Percentiles rank a stretch among this genome's conserved stretches.
Conservation (phyloP, 495 filamentous ascomycete genomes). For the Sabuloglossum arenarium region DNA sequence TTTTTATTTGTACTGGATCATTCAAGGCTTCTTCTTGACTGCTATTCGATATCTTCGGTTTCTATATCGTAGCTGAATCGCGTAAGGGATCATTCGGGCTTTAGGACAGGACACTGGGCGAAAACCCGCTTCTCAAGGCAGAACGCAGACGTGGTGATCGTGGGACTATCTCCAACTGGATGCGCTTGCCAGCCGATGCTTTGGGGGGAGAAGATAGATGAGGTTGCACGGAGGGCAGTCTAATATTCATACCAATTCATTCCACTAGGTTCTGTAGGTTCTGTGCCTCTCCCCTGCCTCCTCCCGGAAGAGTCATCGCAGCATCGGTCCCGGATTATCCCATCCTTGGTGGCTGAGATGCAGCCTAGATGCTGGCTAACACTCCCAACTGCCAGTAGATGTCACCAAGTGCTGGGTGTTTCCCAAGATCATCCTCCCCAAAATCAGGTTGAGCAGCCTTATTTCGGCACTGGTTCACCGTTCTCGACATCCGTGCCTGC, state of each 20-base stretch:
- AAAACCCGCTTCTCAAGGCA: not conserved
- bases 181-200: not conserved
- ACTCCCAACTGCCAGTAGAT: not conserved
- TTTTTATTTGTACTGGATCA: not conserved
- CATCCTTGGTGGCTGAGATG: not conserved
- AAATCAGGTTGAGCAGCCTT: not conserved
- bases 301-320: conserved; percentile 1
- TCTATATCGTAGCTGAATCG: not conserved
- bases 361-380: no score
- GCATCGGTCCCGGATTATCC: not conserved
- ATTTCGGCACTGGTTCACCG: not conserved
- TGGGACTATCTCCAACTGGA: not conserved
- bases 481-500: not conserved
- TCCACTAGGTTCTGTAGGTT: not conserved
- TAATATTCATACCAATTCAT: not conserved
- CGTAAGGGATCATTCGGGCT: not conserved
- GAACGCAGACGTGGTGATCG: not conserved
- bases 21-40: not conserved
- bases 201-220: not conserved
- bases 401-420: not conserved
- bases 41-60: not conserved
- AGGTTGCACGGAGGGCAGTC: not conserved
- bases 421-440: not conserved
- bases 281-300: not conserved
- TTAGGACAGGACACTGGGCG: not conserved